Conservation (phyloP, 2,329 filamentous ascomycete genomes). For the Calycina herbarum region DNA sequence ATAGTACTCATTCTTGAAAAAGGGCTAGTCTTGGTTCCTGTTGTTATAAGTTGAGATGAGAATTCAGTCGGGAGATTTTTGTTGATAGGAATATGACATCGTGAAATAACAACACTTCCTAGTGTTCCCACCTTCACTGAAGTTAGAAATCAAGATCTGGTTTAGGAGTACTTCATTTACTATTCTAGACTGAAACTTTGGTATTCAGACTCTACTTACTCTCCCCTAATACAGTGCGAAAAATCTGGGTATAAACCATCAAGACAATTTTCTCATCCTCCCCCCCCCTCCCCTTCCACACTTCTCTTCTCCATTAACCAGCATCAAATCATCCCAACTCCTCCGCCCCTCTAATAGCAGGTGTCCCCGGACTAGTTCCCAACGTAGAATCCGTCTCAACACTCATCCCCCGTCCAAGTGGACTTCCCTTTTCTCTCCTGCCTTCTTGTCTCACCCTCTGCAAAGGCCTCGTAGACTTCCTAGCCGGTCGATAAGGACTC, state of each 20-base stretch:
- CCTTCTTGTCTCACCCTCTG: conserved; percentile 26
- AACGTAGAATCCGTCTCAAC: conserved; percentile 35
- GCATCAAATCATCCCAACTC: neutral
- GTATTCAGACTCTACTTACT: neutral
- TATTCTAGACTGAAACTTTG: neutral
- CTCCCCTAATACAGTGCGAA: neutral
- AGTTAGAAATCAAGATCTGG: too few relatives aligned
- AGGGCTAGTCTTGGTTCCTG: too few relatives aligned
- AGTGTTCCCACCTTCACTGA: too few relatives aligned
- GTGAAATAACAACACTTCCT: too few relatives aligned
- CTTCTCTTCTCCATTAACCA: too few relatives aligned
- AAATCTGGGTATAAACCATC: neutral
- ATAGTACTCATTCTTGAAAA: too few relatives aligned
- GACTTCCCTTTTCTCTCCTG: conserved; percentile 26
- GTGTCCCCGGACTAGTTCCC: conserved; percentile 34
- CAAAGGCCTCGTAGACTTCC: conserved; percentile 28
- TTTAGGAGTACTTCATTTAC: too few relatives aligned
- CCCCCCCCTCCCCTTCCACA: neutral
- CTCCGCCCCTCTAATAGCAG: conserved; percentile 10
- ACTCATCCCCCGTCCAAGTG: conserved; percentile 32
- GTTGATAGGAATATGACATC: too few relatives aligned
- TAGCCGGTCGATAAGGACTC: conserved; percentile 29
- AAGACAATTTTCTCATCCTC: neutral
- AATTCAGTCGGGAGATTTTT: too few relatives aligned
- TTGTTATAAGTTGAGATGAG: too few relatives aligned